Evolutionary conservation across 1,139 yeast species (phyloP).

Genomic region (Candida sojae): DNA sequence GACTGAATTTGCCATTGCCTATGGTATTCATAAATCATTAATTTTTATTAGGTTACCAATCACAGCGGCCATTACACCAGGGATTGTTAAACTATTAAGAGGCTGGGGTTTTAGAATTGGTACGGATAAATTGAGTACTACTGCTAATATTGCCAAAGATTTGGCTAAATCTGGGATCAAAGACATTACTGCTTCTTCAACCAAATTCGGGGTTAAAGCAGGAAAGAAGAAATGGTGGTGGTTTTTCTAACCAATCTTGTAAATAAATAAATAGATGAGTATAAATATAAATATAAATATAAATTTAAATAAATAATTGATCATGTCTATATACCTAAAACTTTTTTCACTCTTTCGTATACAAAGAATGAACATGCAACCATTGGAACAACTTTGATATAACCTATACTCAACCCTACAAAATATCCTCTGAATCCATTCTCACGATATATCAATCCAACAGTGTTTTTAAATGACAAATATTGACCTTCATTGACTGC

Average conservation of each 20-base stretch:
- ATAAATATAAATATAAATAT: constrained; percentile 2
- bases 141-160: constrained; percentile 28
- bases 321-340: constrained; percentile 53
- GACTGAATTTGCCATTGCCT: constrained; percentile 84
- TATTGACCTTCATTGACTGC: constrained; percentile 66
- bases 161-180: constrained; percentile 17
- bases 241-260: constrained; percentile 39
- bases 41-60: constrained; percentile 81
- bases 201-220: constrained; percentile 57
- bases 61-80: constrained; percentile 91
- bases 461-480: constrained; percentile 53
- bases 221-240: constrained; percentile 59
- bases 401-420: constrained; percentile 93
- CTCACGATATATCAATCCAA: constrained; percentile 62
- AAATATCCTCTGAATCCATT: constrained; percentile 84
- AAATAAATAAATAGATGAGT: constrained; percentile 7
- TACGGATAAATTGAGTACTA: constrained; percentile 39
- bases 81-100: constrained; percentile 64
- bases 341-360: constrained; percentile 79
- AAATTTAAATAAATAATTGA: not conserved
- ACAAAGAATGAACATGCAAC: constrained; percentile 95
- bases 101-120: constrained; percentile 84
- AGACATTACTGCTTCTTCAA: constrained; percentile 39
- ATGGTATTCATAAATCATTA: constrained; percentile 88
- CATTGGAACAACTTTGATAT: constrained; percentile 94